A percentile compares a stretch with the other conserved stretches of the same genome.
phyloP scores from a whole-genome alignment of 176 grass and related monocot genomes.

The Ensete glaucum region DNA sequence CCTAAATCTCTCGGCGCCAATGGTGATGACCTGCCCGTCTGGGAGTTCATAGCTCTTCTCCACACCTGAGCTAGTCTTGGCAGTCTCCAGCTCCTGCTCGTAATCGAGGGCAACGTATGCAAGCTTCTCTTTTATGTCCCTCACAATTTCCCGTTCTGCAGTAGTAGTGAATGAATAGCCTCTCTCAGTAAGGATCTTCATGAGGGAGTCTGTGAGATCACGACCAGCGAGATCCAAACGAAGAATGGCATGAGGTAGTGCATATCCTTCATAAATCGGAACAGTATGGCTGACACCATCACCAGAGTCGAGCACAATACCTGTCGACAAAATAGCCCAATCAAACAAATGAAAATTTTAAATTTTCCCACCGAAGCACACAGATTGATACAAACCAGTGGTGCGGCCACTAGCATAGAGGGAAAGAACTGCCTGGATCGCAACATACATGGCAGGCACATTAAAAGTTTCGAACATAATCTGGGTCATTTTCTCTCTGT shows the following conservation, averaged over 20 bases:
- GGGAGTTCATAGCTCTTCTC: background rate
- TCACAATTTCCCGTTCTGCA: constrained; percentile 4
- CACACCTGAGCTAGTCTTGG: background rate
- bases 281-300: constrained; percentile 1
- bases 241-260: constrained; percentile 1
- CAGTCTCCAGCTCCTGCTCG: background rate
- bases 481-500: background rate
- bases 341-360: background rate
- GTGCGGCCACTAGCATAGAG: constrained; percentile 3
- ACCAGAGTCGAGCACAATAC: background rate
- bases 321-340: background rate
- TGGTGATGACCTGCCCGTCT: background rate
- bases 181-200: background rate
- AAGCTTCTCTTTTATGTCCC: background rate
- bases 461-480: background rate
- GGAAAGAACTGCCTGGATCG: background rate
- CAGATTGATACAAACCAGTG: background rate
- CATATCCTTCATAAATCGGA: background rate
- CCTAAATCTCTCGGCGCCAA: background rate
- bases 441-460: background rate
- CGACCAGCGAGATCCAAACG: background rate
- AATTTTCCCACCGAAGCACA: background rate
- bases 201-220: background rate
- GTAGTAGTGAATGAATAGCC: background rate
- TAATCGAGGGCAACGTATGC: background rate